Evolutionary conservation across 306 rosid species (phyloP).

Genomic region (Vigna hirtella): DNA sequence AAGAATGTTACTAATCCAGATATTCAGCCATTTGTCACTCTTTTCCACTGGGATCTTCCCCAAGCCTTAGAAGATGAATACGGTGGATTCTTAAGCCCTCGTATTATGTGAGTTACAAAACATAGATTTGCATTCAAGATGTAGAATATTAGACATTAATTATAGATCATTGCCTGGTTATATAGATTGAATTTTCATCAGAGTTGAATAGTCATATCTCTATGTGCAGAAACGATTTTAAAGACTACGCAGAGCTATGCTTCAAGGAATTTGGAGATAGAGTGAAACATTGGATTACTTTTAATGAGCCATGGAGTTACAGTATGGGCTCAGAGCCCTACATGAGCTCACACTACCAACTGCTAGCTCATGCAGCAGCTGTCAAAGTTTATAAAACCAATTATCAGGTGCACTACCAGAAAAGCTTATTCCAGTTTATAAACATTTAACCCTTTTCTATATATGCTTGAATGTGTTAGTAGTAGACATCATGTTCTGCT

Average conservation of each 20-base stretch:
- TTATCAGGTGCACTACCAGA: constrained; percentile 34
- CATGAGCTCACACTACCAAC: constrained; percentile 37
- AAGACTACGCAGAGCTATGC: constrained; percentile 44
- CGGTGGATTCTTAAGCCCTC: constrained; percentile 45
- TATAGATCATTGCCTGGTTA: neutral
- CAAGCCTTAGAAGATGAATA: constrained; percentile 48
- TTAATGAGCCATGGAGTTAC: constrained; percentile 50
- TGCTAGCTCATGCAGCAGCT: constrained; percentile 51
- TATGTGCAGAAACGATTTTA: constrained; percentile 45
- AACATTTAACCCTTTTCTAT: neutral
- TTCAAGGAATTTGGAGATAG: constrained; percentile 52
- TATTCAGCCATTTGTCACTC: constrained; percentile 47
- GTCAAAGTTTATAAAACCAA: constrained; percentile 45
- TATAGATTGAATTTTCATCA: constrained; percentile 6
- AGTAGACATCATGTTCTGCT: neutral
- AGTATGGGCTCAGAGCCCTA: constrained; percentile 37
- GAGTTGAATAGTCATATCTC: neutral
- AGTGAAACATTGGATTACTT: constrained; percentile 49
- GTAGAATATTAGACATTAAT: neutral
- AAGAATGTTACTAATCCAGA: constrained; percentile 30
- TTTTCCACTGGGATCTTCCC: constrained; percentile 56
- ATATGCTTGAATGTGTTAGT: neutral
- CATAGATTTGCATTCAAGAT: constrained; percentile 14
- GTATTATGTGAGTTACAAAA: constrained; percentile 34
- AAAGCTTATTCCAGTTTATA: too few species aligned